Evolutionary conservation across 2,329 filamentous ascomycete genomes (phyloP), one percentile per base, ranked within the genome.

Genomic region (Sporothrix phasma): DNA sequence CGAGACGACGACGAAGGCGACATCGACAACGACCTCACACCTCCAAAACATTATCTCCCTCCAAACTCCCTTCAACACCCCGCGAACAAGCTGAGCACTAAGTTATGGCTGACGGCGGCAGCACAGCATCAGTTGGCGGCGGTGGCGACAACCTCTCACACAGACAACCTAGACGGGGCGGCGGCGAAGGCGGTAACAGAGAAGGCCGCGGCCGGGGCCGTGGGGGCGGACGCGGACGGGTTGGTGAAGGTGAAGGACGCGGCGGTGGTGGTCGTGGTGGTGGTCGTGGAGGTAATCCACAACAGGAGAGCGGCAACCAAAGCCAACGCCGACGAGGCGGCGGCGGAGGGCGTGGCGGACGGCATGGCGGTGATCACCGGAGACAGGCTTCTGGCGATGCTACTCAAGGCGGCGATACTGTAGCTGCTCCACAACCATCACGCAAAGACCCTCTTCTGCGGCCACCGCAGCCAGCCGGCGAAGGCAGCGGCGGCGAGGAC

Each of bases 151-250:
- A 29, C 24, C 29, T 29, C 13, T 31, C 69, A 51, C 68, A 65
- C 8, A 66, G 8, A 63, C 71, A 64, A 65, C 69, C 37, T 70
- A 31, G 37, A 29, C 72, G 53, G 69, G 22, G 37, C 11, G 54
- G 73, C 31, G 74, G 75, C 47, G 74, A 78, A 62, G 76, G 77
- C 64, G 76, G 79, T 41, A 58, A 47, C 17, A 19, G 63, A 11
- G 49, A 29, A 37, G 45, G 56, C 31, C 45, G 56, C 29, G 76
- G 77, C 63, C 76, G 79, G 3, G 61, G 39, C 49, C 51, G 49
- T 51, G 63, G 63, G 13, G 34, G 60, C 13, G 64, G 64, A 11
- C 24, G 59, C n/a, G 64, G 51, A 17, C 49, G 64, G 3, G 63
- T 56, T 4, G 73, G 77, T 70, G 77, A 76, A 26, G 74, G 78